These are phyloP conservation scores for Stachybotrys chlorohalonatus DNA, from an alignment of 2,329 filamentous ascomycete species.

Conservation along the genomic window DNA sequence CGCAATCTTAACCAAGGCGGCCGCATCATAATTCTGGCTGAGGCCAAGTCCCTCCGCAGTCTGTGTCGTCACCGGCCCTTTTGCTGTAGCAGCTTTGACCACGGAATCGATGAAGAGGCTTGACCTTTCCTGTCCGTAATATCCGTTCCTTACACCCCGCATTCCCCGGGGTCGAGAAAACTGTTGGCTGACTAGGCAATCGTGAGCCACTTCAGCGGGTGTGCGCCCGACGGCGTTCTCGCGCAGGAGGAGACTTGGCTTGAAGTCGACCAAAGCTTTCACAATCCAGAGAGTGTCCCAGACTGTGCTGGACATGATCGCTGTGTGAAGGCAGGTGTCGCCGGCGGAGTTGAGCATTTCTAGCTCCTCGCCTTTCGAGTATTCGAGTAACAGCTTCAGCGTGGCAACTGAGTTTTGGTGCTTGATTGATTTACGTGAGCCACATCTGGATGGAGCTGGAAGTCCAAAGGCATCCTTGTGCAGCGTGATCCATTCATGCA, in stretches of 20 bases:
- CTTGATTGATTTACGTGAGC: neutral
- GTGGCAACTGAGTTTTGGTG: slow-evolving; percentile 28
- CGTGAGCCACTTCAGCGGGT: slow-evolving; percentile 57
- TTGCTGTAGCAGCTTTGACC: neutral
- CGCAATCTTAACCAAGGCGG: slow-evolving; percentile 15
- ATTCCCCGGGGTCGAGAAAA: slow-evolving; percentile 15
- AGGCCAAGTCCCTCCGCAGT: slow-evolving; percentile 12
- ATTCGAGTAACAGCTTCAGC: slow-evolving; percentile 40
- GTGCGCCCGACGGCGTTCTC: slow-evolving; percentile 74
- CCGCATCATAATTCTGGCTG: slow-evolving; percentile 15
- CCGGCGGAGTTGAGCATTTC: slow-evolving; percentile 54
- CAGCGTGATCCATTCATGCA: slow-evolving; percentile 49
- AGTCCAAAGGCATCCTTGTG: neutral
- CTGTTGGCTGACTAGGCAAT: slow-evolving; percentile 34
- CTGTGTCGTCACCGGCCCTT: neutral
- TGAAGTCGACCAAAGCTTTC: slow-evolving; percentile 40
- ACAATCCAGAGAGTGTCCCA: slow-evolving; percentile 22
- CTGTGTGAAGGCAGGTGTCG: slow-evolving; percentile 55
- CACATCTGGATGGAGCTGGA: neutral
- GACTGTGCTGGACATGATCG: slow-evolving; percentile 25
- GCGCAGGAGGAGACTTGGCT: slow-evolving; percentile 52
- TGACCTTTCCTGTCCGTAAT: neutral
- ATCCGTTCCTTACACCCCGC: neutral
- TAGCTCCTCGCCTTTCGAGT: slow-evolving; percentile 47
- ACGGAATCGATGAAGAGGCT: neutral